phyloP scores from a whole-genome alignment of 345 rosid species.

The Citrus cavaleriei region DNA sequence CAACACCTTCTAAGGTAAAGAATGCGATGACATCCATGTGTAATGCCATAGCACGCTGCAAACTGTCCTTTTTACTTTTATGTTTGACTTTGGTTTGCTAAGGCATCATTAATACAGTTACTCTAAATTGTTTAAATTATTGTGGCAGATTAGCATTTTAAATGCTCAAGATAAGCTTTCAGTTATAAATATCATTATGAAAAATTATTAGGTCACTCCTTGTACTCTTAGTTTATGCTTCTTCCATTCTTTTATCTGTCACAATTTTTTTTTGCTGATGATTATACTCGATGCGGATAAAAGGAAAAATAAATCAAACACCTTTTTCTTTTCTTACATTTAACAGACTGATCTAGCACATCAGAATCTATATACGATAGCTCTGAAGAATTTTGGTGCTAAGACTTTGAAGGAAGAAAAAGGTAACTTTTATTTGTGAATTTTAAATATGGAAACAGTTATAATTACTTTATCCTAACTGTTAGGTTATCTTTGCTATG shows the following conservation, averaged over 20 bases:
- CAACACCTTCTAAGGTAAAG: conserved; percentile 64
- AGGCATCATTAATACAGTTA: neutral
- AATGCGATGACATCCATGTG: neutral
- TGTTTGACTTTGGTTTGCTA: neutral
- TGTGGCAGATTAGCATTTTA: neutral
- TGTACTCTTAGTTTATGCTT: neutral
- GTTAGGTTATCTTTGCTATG: neutral
- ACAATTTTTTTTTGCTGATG: neutral
- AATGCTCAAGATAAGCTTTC: neutral
- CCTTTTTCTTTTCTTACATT: neutral
- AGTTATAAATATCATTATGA: neutral
- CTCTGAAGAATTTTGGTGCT: conserved; percentile 54
- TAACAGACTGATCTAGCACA: conserved; percentile 68
- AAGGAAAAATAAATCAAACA: neutral
- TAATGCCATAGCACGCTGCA: neutral
- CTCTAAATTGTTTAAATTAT: neutral
- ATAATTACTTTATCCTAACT: neutral
- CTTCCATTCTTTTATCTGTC: neutral
- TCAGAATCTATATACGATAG: conserved; percentile 46
- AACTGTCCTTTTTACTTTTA: neutral
- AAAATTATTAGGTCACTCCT: neutral
- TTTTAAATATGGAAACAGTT: neutral
- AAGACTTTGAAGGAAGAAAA: conserved; percentile 36
- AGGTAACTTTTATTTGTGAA: conserved; percentile 28
- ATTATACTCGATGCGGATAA: neutral